Conservation (phyloP, 345 rosid genomes). For the Gossypium stocksii region DNA sequence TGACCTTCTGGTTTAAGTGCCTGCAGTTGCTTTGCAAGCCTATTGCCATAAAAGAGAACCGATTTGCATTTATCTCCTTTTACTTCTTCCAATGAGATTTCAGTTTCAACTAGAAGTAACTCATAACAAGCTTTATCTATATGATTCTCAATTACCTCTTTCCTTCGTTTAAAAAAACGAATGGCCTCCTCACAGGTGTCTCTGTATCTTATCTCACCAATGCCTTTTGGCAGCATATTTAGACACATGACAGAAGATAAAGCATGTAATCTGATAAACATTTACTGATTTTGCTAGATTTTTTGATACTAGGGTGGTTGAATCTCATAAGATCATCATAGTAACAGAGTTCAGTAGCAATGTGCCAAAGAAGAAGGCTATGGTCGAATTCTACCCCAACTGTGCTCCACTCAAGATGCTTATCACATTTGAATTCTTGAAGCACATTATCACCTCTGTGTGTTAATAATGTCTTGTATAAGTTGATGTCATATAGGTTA, state of each 20-base stretch:
- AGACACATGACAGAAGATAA: constrained; percentile 9
- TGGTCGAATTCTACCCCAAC: constrained; percentile 16
- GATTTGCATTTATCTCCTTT: neutral
- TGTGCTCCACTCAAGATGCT: constrained; percentile 19
- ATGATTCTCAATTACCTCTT: neutral
- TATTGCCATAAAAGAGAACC: constrained; percentile 10
- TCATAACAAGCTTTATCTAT: neutral
- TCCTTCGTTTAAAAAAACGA: neutral
- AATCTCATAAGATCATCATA: neutral
- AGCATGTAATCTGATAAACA: constrained; percentile 22
- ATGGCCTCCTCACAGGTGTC: neutral
- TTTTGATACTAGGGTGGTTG: neutral
- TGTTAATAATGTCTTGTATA: neutral
- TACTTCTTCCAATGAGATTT: neutral
- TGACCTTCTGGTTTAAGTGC: neutral
- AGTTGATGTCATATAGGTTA: neutral
- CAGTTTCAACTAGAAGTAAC: neutral
- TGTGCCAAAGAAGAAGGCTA: constrained; percentile 27
- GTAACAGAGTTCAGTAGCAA: constrained; percentile 21
- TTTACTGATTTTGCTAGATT: neutral
- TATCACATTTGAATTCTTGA: neutral
- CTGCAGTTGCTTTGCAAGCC: neutral
- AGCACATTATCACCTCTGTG: constrained; percentile 22
- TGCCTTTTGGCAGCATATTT: constrained; percentile 12
- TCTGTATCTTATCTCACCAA: constrained; percentile 8